Evolutionary conservation across 768 basidiomycete species (phyloP), one percentile per base, ranked within the genome.

Genomic region (Lactifluus piperatus): DNA sequence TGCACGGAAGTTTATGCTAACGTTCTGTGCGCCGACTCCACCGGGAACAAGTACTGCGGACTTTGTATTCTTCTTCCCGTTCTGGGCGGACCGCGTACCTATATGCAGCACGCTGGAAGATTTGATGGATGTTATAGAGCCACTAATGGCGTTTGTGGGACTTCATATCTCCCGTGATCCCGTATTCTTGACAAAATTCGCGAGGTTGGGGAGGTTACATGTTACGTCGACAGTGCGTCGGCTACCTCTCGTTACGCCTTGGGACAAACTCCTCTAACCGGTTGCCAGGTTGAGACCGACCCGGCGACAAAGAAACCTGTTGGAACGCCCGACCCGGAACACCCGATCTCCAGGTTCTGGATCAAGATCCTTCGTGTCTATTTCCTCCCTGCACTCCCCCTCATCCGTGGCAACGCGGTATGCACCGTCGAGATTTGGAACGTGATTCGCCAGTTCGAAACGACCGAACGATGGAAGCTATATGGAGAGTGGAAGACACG

Each of bases 401-500:
- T 95, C 48, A 86, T 92, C 58, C 81, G 84, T 30, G 85, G 86
- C 37, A 93, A 94, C 67, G 87, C 92, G 7, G 87, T 92, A 24
- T 91, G 87, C 70, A 89, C 91, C 27, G 86, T 88, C 46, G 94
- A 97, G 66, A 78, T 97, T 8, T 99, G 97, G 97, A 83, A 85
- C 58, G 83, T 98, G 52, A 80, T 98, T 49, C 78, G 83, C 41
- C 81, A 83, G 62, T 91, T 86, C 68, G 85, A 89, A 56, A 85
- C 84, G 54, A 81, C 85, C 6, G 75, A 80, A 24, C 90, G 97
- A 9, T 99, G 93, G 87, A 80, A 79, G 48, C 76, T 99, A 32
- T 99, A 99, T 67, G 97, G 94, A 43, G 94, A 97, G 74, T 98
- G 97, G 97, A 88, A 87, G 71, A 76, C 81, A 37, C 74, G 74